These are phyloP conservation scores for Populus pruinosa DNA, from an alignment of 345 rosid species.

Conservation along the genomic window DNA sequence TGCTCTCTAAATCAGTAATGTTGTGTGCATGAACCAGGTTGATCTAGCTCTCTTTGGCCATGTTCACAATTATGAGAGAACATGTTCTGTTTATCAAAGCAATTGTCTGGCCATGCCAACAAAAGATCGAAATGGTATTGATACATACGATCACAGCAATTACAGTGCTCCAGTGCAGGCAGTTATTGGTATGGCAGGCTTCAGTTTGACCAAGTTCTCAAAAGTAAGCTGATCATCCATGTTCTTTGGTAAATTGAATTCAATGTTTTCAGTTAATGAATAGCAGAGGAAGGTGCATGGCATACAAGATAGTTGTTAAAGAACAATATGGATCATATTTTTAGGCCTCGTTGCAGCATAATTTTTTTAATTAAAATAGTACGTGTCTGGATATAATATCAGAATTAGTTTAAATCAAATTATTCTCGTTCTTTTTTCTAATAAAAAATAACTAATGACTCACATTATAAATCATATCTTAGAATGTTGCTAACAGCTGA, in stretches of 20 bases:
- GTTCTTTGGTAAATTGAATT: too few relatives aligned
- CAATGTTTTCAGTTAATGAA: too few relatives aligned
- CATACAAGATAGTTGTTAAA: too few relatives aligned
- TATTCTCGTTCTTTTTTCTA: rapidly evolving
- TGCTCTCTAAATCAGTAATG: not conserved
- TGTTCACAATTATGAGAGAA: conserved; percentile 71
- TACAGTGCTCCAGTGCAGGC: conserved; percentile 60
- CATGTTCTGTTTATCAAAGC: conserved; percentile 42
- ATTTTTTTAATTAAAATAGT: too few relatives aligned
- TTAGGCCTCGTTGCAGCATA: too few relatives aligned
- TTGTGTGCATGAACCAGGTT: conserved; percentile 32
- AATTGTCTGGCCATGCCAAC: conserved; percentile 49
- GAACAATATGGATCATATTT: too few relatives aligned
- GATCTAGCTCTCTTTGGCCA: conserved; percentile 63
- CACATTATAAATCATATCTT: too few relatives aligned
- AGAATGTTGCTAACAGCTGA: too few relatives aligned
- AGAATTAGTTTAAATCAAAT: too few relatives aligned
- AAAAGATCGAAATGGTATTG: conserved; percentile 41
- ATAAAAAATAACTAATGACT: too few relatives aligned
- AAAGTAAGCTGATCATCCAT: conserved; percentile 22
- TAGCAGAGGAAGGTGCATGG: too few relatives aligned
- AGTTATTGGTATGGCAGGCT: conserved; percentile 71
- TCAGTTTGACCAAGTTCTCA: conserved; percentile 40
- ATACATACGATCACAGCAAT: conserved; percentile 50
- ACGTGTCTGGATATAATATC: too few relatives aligned